A percentile compares a stretch with the other conserved stretches of the same genome.
Conservation (phyloP, 1,284 basidiomycete genomes). For the Flammula alnicola region DNA sequence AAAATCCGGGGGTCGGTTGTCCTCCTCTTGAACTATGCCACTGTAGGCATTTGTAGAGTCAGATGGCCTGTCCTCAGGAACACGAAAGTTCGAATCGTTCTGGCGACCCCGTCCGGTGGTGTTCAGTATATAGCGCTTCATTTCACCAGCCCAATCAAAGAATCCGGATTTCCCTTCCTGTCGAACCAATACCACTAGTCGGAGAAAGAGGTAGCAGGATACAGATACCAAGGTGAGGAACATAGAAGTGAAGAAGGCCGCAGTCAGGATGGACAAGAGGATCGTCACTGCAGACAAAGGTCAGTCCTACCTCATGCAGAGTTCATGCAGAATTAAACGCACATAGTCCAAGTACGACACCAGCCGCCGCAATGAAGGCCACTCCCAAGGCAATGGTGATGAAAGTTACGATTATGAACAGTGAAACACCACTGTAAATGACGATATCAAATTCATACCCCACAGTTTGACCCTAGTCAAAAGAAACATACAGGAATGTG, state of each 20-base stretch:
- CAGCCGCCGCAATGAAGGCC: slow-evolving; percentile 29
- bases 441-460: not conserved
- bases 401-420: slow-evolving; percentile 31
- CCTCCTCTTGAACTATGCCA: not conserved
- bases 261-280: slow-evolving; percentile 21
- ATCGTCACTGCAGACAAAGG: slow-evolving; percentile 16
- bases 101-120: no score
- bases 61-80: not conserved
- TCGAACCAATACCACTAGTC: slow-evolving; percentile 36
- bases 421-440: slow-evolving; percentile 27
- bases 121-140: slow-evolving; percentile 22
- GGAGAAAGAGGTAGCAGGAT: slow-evolving; percentile 37
- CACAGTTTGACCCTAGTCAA: not conserved
- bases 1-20: not conserved
- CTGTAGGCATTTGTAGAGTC: not conserved
- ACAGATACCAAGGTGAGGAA: slow-evolving; percentile 23
- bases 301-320: not conserved
- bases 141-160: slow-evolving; percentile 41
- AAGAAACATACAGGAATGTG: slow-evolving; percentile 33
- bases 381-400: slow-evolving; percentile 28
- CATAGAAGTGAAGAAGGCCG: slow-evolving; percentile 21
- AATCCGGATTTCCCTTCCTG: slow-evolving; percentile 40
- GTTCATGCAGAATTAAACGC: slow-evolving; percentile 11
- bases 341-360: slow-evolving; percentile 33
- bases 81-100: no score